A percentile compares a stretch with the other conserved stretches of the same genome.
Evolutionary conservation across 2,329 filamentous ascomycete genomes (phyloP).

Genomic region (Pseudogymnoascus sp.): DNA sequence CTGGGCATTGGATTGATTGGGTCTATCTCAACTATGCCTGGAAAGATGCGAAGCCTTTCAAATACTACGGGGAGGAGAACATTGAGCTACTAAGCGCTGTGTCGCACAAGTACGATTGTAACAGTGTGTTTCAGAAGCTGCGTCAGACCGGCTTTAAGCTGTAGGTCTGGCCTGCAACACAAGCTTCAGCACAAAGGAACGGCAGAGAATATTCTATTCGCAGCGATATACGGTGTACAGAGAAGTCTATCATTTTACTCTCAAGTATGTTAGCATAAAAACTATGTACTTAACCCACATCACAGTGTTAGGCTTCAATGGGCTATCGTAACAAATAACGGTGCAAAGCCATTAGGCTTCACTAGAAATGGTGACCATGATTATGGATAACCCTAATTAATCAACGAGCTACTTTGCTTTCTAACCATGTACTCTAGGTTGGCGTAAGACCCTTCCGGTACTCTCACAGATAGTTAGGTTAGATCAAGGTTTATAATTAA

Average conservation of each 20-base stretch:
- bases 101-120: slow-evolving; percentile 32
- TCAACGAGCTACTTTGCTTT: neutral
- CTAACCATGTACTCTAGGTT: neutral
- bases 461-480: neutral
- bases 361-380: too few relatives aligned
- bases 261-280: neutral
- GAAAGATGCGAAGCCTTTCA: slow-evolving; percentile 33
- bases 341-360: too few relatives aligned
- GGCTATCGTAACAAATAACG: neutral
- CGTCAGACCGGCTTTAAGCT: slow-evolving; percentile 14
- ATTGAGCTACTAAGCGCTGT: slow-evolving; percentile 28
- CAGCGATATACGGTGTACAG: neutral
- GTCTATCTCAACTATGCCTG: slow-evolving; percentile 41
- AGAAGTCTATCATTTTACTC: neutral
- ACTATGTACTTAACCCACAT: neutral
- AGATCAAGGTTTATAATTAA: neutral
- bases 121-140: slow-evolving; percentile 32
- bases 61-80: slow-evolving; percentile 34
- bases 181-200: neutral
- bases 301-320: neutral
- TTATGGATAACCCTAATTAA: neutral
- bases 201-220: neutral
- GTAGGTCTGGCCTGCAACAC: slow-evolving; percentile 31
- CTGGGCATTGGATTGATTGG: slow-evolving; percentile 23
- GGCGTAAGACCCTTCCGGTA: neutral